phyloP scores from a whole-genome alignment of 2,329 filamentous ascomycete genomes.

The Paecilomyces sp. region DNA sequence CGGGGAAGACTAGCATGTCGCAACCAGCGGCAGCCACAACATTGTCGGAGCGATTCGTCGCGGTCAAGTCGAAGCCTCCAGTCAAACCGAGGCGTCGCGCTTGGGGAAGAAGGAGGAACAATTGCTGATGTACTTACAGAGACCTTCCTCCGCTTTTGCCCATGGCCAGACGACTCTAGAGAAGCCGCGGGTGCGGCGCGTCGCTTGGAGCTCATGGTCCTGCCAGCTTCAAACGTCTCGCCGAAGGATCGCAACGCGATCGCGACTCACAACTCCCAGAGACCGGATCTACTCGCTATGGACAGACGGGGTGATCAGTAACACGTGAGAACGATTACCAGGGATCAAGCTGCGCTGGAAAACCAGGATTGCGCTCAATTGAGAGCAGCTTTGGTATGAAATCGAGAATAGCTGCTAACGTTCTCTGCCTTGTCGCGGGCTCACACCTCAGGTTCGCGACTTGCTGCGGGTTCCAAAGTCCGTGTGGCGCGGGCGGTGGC shows the following conservation, averaged over 20 bases:
- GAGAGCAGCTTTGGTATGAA: background rate
- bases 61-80: background rate
- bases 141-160: slow-evolving; percentile 52
- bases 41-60: background rate
- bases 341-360: background rate
- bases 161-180: slow-evolving; percentile 46
- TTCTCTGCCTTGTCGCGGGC: background rate
- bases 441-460: background rate
- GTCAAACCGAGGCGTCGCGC: background rate
- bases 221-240: background rate
- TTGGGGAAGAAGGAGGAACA: background rate
- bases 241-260: slow-evolving; percentile 2
- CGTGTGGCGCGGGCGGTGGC: background rate
- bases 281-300: background rate
- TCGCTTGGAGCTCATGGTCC: slow-evolving; percentile 44
- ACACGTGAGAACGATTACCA: background rate
- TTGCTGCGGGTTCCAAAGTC: background rate
- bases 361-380: background rate
- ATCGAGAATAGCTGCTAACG: background rate
- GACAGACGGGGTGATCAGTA: background rate
- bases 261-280: background rate
- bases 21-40: background rate
- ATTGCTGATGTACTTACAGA: slow-evolving; percentile 43
- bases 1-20: background rate
- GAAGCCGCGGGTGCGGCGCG: slow-evolving; percentile 44